Percentiles rank a stretch among this genome's conserved stretches.
Evolutionary conservation across 1,139 yeast genomes (phyloP).

Genomic region (Scheffersomyces insectosa): DNA sequence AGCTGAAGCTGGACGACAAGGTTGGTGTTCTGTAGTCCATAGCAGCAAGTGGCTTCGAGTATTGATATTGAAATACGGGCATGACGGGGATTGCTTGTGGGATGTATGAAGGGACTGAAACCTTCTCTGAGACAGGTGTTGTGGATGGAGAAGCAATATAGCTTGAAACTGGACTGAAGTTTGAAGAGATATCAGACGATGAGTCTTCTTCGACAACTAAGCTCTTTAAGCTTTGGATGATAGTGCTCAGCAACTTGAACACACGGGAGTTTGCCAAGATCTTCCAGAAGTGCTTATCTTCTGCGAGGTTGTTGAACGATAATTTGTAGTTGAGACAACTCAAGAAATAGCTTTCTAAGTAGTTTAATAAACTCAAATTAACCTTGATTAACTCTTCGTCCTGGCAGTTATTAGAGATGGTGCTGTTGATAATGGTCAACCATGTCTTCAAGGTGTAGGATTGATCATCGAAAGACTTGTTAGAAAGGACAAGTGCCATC

Average conservation of each 20-base stretch:
- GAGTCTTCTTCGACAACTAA: constrained; percentile 4
- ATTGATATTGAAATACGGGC: background rate
- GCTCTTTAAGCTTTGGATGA: constrained; percentile 8
- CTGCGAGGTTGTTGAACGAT: constrained; percentile 23
- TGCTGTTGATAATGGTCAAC: constrained; percentile 27
- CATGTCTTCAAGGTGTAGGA: constrained; percentile 56
- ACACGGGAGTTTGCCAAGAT: constrained; percentile 7
- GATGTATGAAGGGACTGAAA: background rate
- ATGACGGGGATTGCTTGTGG: background rate
- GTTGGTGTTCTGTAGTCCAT: background rate
- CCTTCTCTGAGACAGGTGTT: constrained; percentile 2
- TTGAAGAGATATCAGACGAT: background rate
- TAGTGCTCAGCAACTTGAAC: constrained; percentile 21
- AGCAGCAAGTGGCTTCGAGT: background rate
- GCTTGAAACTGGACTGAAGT: background rate
- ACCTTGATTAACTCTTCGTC: constrained; percentile 8
- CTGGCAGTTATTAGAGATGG: constrained; percentile 5
- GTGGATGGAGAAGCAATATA: constrained; percentile 1
- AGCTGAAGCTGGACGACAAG: background rate
- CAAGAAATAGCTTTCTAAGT: constrained; percentile 33
- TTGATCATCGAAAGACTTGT: constrained; percentile 52
- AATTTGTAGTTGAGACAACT: constrained; percentile 30
- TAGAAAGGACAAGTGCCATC: constrained; percentile 44
- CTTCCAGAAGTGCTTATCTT: constrained; percentile 28
- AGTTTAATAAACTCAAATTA: constrained; percentile 24